These are phyloP conservation scores for Neonectria ditissima DNA, from an alignment of 2,329 filamentous ascomycete species.

Conservation along the genomic window DNA sequence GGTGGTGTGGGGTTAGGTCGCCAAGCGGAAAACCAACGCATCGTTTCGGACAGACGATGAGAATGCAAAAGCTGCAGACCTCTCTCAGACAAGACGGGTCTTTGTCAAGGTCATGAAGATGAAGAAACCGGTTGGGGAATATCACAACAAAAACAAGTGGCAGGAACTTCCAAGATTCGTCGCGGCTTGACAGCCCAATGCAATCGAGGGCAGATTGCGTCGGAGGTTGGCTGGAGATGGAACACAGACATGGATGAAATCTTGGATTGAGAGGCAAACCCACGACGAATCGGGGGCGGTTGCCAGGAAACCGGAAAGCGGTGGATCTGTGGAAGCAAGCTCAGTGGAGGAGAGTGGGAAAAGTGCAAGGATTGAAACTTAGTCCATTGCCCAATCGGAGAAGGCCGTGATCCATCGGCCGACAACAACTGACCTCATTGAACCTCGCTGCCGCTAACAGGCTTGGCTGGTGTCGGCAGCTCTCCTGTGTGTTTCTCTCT, in stretches of 20 bases:
- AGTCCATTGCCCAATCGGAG: conserved; percentile 39
- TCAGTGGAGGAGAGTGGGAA: conserved; percentile 12
- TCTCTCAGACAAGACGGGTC: not conserved
- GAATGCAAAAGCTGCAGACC: not conserved
- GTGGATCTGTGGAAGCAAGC: not conserved
- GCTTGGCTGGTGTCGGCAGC: conserved; percentile 2
- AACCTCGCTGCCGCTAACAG: conserved; percentile 13
- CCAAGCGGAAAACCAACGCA: conserved; percentile 1
- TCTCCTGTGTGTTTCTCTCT: conserved; percentile 1
- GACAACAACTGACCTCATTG: conserved; percentile 41
- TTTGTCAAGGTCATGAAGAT: not conserved
- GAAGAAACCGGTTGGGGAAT: not conserved
- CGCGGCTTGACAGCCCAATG: not conserved
- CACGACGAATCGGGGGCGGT: conserved; percentile 4
- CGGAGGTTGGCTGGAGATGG: conserved; percentile 1
- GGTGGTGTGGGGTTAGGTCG: conserved; percentile 31
- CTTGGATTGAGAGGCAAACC: conserved; percentile 4
- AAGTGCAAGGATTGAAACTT: conserved; percentile 25
- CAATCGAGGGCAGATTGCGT: not conserved
- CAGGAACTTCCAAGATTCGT: not conserved
- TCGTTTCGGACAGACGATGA: conserved; percentile 10
- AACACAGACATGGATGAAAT: conserved; percentile 7
- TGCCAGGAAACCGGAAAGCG: conserved; percentile 22
- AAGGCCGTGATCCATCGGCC: conserved; percentile 27
- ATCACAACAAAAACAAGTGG: not conserved